Conservation (phyloP, 2,329 filamentous ascomycete species). For the Elsinoe australis region DNA sequence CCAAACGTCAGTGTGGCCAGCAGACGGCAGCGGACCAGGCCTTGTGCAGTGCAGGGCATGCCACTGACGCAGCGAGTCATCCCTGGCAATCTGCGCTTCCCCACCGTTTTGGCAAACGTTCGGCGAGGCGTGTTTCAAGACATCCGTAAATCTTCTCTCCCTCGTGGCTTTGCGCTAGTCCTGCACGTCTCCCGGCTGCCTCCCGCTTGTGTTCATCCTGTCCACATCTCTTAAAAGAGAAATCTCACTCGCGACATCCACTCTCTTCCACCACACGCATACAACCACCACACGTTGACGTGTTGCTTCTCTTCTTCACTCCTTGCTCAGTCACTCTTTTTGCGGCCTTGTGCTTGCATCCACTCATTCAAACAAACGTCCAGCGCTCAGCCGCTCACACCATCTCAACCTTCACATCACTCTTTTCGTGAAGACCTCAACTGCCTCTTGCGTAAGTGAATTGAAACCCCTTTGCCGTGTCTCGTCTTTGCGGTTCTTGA, state of each 20-base stretch:
- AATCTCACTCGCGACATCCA: not conserved
- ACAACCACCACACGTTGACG: constrained; percentile 18
- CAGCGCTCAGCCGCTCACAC: constrained; percentile 7
- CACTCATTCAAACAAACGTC: constrained; percentile 14
- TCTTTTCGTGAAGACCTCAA: constrained; percentile 10
- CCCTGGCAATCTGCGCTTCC: constrained; percentile 14
- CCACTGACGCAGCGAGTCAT: constrained; percentile 13
- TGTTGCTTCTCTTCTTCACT: constrained; percentile 18
- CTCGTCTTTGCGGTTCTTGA: not conserved
- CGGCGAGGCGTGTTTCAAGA: constrained; percentile 17
- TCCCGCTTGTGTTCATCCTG: constrained; percentile 15
- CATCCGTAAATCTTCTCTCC: constrained; percentile 13
- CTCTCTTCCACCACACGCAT: constrained; percentile 14
- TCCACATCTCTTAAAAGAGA: constrained; percentile 13
- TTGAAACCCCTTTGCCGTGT: constrained; percentile 10
- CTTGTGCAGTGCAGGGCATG: constrained; percentile 1
- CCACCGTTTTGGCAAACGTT: constrained; percentile 18
- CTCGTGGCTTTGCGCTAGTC: constrained; percentile 17
- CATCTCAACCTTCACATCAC: constrained; percentile 12
- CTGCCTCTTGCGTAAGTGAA: constrained; percentile 6
- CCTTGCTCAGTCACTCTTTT: constrained; percentile 22
- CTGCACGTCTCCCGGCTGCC: constrained; percentile 14
- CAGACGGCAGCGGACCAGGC: not conserved
- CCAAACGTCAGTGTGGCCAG: not conserved
- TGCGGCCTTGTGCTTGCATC: constrained; percentile 20